These are phyloP conservation scores for Lolium perenne DNA, from an alignment of 176 grass and related monocot species.

Conservation along the genomic window DNA sequence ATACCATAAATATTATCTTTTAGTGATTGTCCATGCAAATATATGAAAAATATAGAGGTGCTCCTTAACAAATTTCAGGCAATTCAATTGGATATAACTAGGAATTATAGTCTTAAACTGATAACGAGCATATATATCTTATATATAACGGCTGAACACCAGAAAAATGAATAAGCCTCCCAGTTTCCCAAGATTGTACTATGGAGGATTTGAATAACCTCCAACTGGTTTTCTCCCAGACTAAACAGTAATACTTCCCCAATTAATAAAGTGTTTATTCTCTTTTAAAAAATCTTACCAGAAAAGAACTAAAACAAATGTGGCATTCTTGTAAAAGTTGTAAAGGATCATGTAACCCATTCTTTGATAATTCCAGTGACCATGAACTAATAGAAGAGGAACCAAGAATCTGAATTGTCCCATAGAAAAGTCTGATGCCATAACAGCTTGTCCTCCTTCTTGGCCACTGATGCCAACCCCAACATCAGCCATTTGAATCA, in stretches of 20 bases:
- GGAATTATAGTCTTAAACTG: constrained; percentile 30
- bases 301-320: constrained; percentile 88
- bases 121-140: neutral
- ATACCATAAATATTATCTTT: constrained; percentile 36
- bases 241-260: constrained; percentile 2
- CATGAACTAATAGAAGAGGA: constrained; percentile 87
- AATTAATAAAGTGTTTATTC: constrained; percentile 16
- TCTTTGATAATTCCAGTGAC: constrained; percentile 95
- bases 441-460: constrained; percentile 91
- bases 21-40: neutral
- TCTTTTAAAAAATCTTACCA: constrained; percentile 61
- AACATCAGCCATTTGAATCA: constrained; percentile 97
- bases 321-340: constrained; percentile 93
- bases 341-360: constrained; percentile 95
- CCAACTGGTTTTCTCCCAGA: neutral
- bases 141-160: neutral
- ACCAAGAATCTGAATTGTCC: constrained; percentile 92
- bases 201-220: neutral
- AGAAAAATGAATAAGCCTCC: neutral
- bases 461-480: constrained; percentile 86
- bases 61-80: neutral
- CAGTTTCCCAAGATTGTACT: neutral
- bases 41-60: constrained; percentile 13
- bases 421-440: constrained; percentile 95
- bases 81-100: constrained; percentile 26